Percentiles rank a stretch among this genome's conserved stretches.
phyloP scores from a whole-genome alignment of 2,329 filamentous ascomycete genomes.

The Phyllosticta ampelicida region DNA sequence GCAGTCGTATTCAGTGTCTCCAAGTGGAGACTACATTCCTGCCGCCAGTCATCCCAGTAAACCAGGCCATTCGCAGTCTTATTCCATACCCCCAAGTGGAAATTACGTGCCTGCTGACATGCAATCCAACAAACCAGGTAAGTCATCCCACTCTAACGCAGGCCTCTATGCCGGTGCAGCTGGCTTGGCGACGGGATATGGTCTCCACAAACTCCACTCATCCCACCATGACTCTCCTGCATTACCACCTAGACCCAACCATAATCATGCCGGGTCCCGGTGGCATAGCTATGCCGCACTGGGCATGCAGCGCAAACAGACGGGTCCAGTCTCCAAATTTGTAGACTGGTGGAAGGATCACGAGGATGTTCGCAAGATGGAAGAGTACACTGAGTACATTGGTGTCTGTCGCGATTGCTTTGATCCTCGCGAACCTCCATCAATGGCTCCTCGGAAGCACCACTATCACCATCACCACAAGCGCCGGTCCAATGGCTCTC shows the following conservation, averaged over 20 bases:
- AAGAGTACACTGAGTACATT: constrained; percentile 57
- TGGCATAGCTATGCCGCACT: neutral
- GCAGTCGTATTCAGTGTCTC: constrained; percentile 14
- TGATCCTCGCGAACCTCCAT: constrained; percentile 45
- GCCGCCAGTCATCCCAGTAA: constrained; percentile 27
- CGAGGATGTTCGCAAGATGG: constrained; percentile 54
- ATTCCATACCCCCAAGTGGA: too few species aligned
- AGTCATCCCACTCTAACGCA: constrained; percentile 31
- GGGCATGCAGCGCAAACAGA: constrained; percentile 42
- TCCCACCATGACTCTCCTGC: constrained; percentile 19
- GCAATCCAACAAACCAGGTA: too few species aligned
- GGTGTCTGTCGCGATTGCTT: constrained; percentile 57
- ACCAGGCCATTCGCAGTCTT: constrained; percentile 28
- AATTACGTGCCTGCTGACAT: too few species aligned
- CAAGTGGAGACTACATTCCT: constrained; percentile 23
- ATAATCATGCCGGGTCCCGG: neutral
- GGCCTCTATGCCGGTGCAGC: constrained; percentile 37
- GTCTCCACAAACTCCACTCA: constrained; percentile 31
- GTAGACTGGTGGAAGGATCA: constrained; percentile 53
- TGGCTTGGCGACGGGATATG: constrained; percentile 37
- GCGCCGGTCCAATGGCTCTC: constrained; percentile 35
- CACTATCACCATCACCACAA: constrained; percentile 44
- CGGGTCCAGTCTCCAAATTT: constrained; percentile 45
- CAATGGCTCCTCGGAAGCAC: constrained; percentile 51
- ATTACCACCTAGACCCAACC: constrained; percentile 13